Evolutionary conservation across 257 asterid genomes (phyloP).

Genomic region (Solanum sparsipilum): DNA sequence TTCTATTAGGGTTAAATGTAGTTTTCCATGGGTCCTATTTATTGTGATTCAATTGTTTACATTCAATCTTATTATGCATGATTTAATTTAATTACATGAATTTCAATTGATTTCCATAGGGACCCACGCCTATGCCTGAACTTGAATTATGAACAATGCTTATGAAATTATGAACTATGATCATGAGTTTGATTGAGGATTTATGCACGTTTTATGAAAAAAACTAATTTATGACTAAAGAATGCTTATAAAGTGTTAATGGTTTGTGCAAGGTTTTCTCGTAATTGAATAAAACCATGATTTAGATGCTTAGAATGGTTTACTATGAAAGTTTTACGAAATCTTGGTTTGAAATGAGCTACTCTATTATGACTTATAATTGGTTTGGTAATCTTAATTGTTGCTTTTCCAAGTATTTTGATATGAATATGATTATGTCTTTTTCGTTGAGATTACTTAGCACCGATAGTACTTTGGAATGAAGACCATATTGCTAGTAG

Average conservation of each 20-base stretch:
- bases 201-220: not conserved
- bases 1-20: not conserved
- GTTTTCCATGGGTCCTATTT: too few relatives aligned
- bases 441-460: too few relatives aligned
- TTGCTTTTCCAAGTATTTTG: too few relatives aligned
- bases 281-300: not conserved
- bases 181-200: not conserved
- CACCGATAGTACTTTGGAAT: too few relatives aligned
- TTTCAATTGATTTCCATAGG: not conserved
- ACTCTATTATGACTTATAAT: too few relatives aligned
- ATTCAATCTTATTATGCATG: not conserved
- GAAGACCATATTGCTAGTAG: too few relatives aligned
- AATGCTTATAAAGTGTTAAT: not conserved
- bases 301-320: not conserved
- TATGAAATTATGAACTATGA: not conserved
- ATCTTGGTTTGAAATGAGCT: too few relatives aligned
- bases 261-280: not conserved
- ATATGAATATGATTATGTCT: too few relatives aligned
- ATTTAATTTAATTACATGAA: too few relatives aligned
- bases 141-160: not conserved
- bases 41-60: too few relatives aligned
- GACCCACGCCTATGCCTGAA: not conserved
- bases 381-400: too few relatives aligned
- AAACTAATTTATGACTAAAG: not conserved
- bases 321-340: too few relatives aligned